Conservation (phyloP, 2,329 filamentous ascomycete genomes). For the Clarireedia paspali region DNA sequence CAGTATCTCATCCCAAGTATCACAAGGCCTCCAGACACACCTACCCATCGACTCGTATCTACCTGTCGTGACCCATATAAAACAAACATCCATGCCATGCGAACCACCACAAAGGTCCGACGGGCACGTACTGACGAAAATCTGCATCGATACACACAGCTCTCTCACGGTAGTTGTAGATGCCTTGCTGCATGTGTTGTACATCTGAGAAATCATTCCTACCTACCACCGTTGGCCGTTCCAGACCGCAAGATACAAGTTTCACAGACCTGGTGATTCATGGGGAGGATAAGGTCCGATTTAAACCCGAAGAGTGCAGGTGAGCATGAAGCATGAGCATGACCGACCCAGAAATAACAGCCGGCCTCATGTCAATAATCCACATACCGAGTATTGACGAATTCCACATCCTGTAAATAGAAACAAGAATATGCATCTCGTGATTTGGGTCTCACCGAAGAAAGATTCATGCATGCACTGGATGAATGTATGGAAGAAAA, state of each 20-base stretch:
- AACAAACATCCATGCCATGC: neutral
- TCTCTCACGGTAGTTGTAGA: neutral
- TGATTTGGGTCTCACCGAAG: neutral
- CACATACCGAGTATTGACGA: too few relatives aligned
- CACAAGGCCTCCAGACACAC: neutral
- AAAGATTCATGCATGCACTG: neutral
- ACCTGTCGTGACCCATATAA: neutral
- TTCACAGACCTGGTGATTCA: neutral
- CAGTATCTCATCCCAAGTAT: neutral
- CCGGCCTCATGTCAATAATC: too few relatives aligned
- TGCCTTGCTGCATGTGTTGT: neutral
- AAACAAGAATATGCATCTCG: neutral
- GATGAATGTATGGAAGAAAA: neutral
- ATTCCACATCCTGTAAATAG: neutral
- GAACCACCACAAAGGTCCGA: neutral
- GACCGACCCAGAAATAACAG: too few relatives aligned
- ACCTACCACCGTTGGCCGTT: neutral
- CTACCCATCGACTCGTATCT: neutral
- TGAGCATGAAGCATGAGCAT: too few relatives aligned
- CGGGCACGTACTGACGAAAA: neutral
- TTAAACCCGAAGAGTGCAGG: neutral
- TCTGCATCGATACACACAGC: neutral
- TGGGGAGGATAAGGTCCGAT: neutral
- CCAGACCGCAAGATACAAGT: neutral
- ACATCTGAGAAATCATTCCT: neutral